phyloP scores from a whole-genome alignment of 2,329 filamentous ascomycete genomes.

The Dactylellina cionopaga region DNA sequence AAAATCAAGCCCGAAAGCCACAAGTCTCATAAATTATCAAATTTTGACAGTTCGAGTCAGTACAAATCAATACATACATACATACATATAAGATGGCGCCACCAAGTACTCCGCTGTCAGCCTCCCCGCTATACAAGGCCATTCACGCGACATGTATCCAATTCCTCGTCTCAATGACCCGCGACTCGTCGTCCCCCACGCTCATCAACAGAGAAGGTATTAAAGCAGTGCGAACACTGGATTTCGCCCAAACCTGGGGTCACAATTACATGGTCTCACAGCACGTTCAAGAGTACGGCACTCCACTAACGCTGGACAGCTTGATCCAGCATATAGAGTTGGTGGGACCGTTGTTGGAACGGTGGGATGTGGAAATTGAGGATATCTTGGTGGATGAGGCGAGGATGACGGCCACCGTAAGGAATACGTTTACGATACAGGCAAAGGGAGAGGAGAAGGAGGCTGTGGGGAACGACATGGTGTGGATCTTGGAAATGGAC shows the following conservation, averaged over 20 bases:
- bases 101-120: neutral
- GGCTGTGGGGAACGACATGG: constrained; percentile 7
- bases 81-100: neutral
- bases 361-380: constrained; percentile 11
- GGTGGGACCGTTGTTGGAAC: neutral
- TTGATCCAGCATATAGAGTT: constrained; percentile 1
- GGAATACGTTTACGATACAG: constrained; percentile 9
- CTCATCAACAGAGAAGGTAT: constrained; percentile 1
- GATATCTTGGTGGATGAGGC: constrained; percentile 17
- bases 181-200: neutral
- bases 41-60: too few relatives aligned
- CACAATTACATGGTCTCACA: neutral
- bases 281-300: neutral
- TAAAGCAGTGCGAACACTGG: neutral
- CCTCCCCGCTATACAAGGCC: neutral
- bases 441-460: neutral
- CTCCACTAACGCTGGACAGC: constrained; percentile 1
- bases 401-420: constrained; percentile 1
- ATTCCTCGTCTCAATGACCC: constrained; percentile 21
- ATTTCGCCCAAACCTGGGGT: constrained; percentile 15
- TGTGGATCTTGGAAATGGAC: constrained; percentile 10
- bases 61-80: too few relatives aligned
- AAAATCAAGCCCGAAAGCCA: too few relatives aligned
- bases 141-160: constrained; percentile 15
- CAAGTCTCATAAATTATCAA: too few relatives aligned